Conservation (phyloP, 2,329 filamentous ascomycete species). For the Aspergillus udagawae region DNA sequence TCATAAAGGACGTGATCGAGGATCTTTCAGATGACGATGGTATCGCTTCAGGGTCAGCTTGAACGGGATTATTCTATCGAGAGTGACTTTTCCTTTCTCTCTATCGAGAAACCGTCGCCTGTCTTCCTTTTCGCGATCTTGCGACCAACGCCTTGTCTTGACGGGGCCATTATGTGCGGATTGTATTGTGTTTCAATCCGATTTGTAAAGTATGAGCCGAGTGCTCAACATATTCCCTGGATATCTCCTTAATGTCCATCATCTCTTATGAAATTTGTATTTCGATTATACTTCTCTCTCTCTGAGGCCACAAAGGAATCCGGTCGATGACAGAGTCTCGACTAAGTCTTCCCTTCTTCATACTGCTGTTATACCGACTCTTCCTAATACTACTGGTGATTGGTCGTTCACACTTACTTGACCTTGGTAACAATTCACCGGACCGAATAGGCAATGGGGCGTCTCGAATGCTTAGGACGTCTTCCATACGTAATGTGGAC, state of each 20-base stretch:
- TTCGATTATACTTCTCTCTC: background rate
- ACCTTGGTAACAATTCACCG: background rate
- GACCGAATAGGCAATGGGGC: background rate
- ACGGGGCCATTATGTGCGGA: background rate
- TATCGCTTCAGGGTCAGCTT: conserved; percentile 22
- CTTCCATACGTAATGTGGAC: conserved; percentile 1
- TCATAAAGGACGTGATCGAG: conserved; percentile 71
- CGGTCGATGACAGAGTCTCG: background rate
- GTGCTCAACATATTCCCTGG: background rate
- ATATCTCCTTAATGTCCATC: background rate
- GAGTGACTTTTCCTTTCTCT: background rate
- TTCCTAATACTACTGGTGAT: background rate
- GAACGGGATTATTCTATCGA: background rate
- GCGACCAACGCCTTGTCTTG: background rate
- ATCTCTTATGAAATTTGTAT: background rate
- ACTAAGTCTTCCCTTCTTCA: no score
- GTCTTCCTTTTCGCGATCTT: background rate
- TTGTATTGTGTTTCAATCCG: background rate
- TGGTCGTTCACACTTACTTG: background rate
- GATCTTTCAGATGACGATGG: conserved; percentile 60
- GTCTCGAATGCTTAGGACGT: background rate
- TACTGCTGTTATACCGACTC: background rate
- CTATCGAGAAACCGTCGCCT: background rate
- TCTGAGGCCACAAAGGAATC: background rate
- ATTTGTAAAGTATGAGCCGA: background rate